Percentiles rank a stretch among this genome's conserved stretches.
These are phyloP conservation scores for Trichaptum fuscoviolaceum DNA, from an alignment of 768 basidiomycete genomes.

Conservation along the genomic window DNA sequence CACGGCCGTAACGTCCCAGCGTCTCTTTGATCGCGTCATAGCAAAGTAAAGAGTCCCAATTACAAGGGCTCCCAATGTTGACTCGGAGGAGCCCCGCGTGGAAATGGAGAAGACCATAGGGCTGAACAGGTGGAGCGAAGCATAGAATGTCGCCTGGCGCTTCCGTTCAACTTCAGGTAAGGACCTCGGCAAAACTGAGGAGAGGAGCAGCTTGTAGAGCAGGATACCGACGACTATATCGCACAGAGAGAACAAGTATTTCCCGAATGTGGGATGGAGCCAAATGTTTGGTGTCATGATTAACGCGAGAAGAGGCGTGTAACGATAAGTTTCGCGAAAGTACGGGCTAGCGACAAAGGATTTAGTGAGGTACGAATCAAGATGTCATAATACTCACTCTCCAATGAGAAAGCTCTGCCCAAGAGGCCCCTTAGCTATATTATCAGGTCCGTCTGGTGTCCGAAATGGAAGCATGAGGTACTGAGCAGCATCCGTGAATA, in stretches of 20 bases:
- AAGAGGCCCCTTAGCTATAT: conserved; percentile 59
- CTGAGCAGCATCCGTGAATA: conserved; percentile 87
- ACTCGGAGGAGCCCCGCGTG: conserved; percentile 94
- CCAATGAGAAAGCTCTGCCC: conserved; percentile 46
- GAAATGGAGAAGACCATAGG: conserved; percentile 95
- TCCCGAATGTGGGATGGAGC: conserved; percentile 84
- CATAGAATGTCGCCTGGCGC: conserved; percentile 38
- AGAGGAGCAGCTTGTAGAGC: conserved; percentile 57
- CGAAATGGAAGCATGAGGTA: conserved; percentile 48
- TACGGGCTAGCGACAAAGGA: conserved; percentile 63
- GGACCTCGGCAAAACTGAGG: conserved; percentile 37
- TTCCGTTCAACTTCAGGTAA: not conserved
- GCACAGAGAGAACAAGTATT: conserved; percentile 79
- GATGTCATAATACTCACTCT: conserved; percentile 52
- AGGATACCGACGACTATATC: conserved; percentile 77
- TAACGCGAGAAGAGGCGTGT: conserved; percentile 88
- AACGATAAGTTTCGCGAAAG: conserved; percentile 87
- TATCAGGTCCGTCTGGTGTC: conserved; percentile 27
- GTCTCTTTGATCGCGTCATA: conserved; percentile 32
- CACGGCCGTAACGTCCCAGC: conserved; percentile 64
- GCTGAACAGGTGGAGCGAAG: conserved; percentile 78
- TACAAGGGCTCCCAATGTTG: conserved; percentile 76
- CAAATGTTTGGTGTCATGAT: conserved; percentile 76
- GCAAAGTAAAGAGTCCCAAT: conserved; percentile 61
- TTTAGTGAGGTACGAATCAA: conserved; percentile 6